Evolutionary conservation across 2,329 filamentous ascomycete genomes (phyloP).

Genomic region (Peltaster fructicola): DNA sequence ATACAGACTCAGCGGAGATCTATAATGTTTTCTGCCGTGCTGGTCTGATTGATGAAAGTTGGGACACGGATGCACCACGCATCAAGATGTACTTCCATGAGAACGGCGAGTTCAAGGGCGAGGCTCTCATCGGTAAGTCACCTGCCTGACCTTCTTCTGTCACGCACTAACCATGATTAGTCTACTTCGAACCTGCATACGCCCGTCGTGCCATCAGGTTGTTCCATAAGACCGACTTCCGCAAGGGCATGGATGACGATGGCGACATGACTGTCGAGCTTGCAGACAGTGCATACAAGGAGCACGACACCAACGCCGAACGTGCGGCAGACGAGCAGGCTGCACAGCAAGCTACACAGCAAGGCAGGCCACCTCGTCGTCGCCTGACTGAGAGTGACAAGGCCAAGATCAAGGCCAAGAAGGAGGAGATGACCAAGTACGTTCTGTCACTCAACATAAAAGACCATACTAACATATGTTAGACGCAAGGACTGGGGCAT

Average conservation of each 20-base stretch:
- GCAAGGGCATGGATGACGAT: constrained; percentile 36
- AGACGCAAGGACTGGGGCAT: no score
- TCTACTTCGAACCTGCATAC: constrained; percentile 92
- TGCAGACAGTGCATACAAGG: constrained; percentile 86
- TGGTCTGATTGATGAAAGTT: constrained; percentile 85
- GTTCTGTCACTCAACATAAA: no score
- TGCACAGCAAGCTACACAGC: constrained; percentile 23
- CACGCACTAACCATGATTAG: constrained; percentile 17
- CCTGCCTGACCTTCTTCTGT: background rate
- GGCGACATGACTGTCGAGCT: constrained; percentile 65
- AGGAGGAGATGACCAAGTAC: constrained; percentile 62
- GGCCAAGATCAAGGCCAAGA: constrained; percentile 71
- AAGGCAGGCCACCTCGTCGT: constrained; percentile 22
- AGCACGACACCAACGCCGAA: constrained; percentile 55
- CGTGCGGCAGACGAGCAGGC: constrained; percentile 16
- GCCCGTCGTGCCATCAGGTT: constrained; percentile 70
- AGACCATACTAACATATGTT: no score
- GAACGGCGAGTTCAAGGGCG: constrained; percentile 74
- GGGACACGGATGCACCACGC: constrained; percentile 69
- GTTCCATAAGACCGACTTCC: constrained; percentile 67
- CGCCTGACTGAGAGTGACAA: constrained; percentile 42
- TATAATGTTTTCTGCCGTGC: constrained; percentile 71
- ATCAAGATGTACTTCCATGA: constrained; percentile 87
- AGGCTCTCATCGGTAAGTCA: constrained; percentile 48
- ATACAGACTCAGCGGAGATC: constrained; percentile 66